Evolutionary conservation across 1,139 yeast species (phyloP), one percentile per base, ranked within the genome.

Genomic region (Yamadazyma jaroonii): DNA sequence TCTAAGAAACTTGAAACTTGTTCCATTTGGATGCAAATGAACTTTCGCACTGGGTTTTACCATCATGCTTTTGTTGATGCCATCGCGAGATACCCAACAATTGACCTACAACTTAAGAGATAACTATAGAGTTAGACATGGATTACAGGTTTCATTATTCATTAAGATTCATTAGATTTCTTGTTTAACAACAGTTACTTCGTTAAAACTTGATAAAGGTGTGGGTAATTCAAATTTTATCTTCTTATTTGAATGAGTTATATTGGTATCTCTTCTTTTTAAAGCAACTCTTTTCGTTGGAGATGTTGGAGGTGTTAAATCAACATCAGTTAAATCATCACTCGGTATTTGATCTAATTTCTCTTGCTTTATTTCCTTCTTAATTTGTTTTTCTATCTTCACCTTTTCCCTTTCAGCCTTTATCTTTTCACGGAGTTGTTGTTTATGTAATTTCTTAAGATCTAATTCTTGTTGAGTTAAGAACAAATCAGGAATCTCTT

Each of bases 401-500:
- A 30, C 23, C 14, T 31, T 26, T 32, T 32, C 35, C 20, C 25
- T 31, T 36, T 41, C 44, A 15, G 29, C 22, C 27, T 42, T 31
- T 12, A 38, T 32, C 24, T 42, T 32, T 27, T 47, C 39, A 26
- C 43, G 34, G 21, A 43, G 45, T 36, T 41, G 41, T 37, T 42
- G 44, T 36, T 44, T 37, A 40, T 44, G 41, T 39, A 70, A 58
- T 48, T 64, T 67, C 61, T 66, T 66, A 21, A 72, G 61, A 49
- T 72, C 77, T 31, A 68, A 55, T 49, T 72, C 77, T 42, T 72
- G 72, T 55, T 79, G 84, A 12, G 75, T 67, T 49, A 68, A 62
- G 59, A 80, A 81, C 48, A 81, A 68, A 48, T 68, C 75, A 1
- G 90, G 89, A 7, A 78, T 60, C 31, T 77, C 74, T 15, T 43